These are phyloP conservation scores for Colletotrichum acutatum DNA, from an alignment of 2,329 filamentous ascomycete species.

Conservation along the genomic window DNA sequence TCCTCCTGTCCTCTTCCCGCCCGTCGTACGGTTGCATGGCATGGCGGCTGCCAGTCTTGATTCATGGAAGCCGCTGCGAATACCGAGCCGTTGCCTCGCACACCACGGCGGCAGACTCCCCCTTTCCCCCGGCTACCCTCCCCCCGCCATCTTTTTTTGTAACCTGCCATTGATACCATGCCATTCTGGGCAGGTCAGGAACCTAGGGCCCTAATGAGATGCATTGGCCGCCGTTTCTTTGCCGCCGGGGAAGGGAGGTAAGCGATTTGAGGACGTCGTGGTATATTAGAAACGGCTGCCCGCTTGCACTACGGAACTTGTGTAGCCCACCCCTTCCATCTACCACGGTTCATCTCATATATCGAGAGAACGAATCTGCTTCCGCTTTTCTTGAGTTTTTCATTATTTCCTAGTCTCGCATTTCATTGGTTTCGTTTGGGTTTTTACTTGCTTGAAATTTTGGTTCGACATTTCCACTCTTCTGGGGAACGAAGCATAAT, in stretches of 20 bases:
- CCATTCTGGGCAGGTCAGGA: constrained; percentile 6
- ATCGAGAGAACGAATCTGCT: constrained; percentile 26
- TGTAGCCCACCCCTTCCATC: neutral
- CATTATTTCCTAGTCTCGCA: constrained; percentile 15
- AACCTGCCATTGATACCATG: neutral
- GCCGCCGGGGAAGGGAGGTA: neutral
- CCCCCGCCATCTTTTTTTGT: constrained; percentile 14
- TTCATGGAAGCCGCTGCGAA: constrained; percentile 12
- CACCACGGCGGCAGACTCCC: constrained; percentile 14
- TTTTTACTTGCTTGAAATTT: constrained; percentile 16
- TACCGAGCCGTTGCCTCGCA: constrained; percentile 27
- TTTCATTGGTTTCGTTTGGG: constrained; percentile 24
- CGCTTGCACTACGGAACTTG: neutral
- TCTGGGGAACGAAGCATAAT: constrained; percentile 12
- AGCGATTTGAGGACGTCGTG: constrained; percentile 3
- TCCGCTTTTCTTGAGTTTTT: constrained; percentile 35
- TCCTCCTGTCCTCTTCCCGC: neutral
- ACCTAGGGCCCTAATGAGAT: neutral
- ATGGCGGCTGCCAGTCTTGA: constrained; percentile 32
- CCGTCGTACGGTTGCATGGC: constrained; percentile 25
- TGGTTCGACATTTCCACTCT: constrained; percentile 2
- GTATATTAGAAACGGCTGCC: constrained; percentile 32
- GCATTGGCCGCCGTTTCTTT: constrained; percentile 11
- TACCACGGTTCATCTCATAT: constrained; percentile 15
- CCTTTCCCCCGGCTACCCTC: neutral